These are phyloP conservation scores for Lathyrus tuberosus DNA, from an alignment of 306 rosid genomes.

Conservation along the genomic window DNA sequence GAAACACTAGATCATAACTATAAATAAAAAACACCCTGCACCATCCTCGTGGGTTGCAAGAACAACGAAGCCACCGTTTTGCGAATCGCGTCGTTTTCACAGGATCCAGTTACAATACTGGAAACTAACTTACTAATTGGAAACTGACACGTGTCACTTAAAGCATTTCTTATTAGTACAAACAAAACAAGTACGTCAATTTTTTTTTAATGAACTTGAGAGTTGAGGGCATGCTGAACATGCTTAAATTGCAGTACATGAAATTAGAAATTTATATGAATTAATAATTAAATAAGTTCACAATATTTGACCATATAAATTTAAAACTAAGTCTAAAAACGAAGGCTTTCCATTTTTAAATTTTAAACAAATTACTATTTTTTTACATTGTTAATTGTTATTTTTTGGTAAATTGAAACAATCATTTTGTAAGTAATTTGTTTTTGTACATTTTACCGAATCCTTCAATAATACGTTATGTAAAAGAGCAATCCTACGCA, in stretches of 20 bases:
- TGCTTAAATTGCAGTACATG: background rate
- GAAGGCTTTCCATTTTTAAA: no score
- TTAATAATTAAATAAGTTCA: background rate
- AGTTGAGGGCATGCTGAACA: background rate
- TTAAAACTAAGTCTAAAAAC: background rate
- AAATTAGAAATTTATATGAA: background rate
- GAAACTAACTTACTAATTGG: background rate
- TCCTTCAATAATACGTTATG: no score
- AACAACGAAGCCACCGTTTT: conserved; percentile 18
- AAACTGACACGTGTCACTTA: background rate
- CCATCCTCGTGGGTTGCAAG: conserved; percentile 33
- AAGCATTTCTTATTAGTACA: background rate
- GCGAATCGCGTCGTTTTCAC: background rate
- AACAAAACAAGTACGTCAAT: background rate
- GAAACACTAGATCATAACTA: background rate
- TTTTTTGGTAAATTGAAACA: no score
- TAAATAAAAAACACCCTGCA: background rate
- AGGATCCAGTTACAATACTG: background rate
- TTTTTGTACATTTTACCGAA: no score
- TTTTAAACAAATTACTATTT: no score
- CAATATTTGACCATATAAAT: background rate
- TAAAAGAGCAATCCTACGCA: no score
- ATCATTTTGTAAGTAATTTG: no score
- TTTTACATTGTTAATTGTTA: no score
- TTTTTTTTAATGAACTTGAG: background rate